phyloP scores from a whole-genome alignment of 768 basidiomycete genomes.

The Lactarius pseudohatsudake region DNA sequence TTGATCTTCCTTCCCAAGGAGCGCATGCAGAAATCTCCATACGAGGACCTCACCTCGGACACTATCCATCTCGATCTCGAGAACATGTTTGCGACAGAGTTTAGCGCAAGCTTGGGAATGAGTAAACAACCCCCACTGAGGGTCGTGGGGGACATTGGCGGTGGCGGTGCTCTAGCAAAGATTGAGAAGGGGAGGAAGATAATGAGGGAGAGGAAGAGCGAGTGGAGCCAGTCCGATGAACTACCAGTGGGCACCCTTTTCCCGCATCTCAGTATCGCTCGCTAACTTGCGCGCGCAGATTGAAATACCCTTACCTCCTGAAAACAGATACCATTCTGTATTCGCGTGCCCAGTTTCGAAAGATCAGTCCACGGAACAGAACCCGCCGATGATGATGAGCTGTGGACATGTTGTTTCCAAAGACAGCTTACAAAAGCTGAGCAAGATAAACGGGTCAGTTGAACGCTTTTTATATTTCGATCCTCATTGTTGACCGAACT shows the following conservation, averaged over 20 bases:
- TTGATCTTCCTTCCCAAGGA: conserved; percentile 68
- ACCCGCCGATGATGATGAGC: conserved; percentile 97
- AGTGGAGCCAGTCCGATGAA: conserved; percentile 89
- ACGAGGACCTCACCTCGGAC: conserved; percentile 70
- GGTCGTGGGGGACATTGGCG: conserved; percentile 91
- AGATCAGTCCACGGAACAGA: conserved; percentile 89
- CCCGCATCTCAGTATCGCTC: conserved; percentile 21
- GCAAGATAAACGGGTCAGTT: conserved; percentile 81
- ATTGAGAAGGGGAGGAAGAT: conserved; percentile 95
- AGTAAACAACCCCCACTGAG: conserved; percentile 84
- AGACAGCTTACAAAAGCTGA: conserved; percentile 86
- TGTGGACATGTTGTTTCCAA: conserved; percentile 96
- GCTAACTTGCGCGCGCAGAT: conserved; percentile 53
- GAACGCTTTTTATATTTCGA: conserved; percentile 35
- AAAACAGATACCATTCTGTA: conserved; percentile 93
- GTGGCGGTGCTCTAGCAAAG: conserved; percentile 83
- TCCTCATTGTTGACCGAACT: conserved; percentile 86
- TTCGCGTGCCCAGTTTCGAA: conserved; percentile 98
- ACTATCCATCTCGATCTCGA: conserved; percentile 76
- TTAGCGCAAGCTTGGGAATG: conserved; percentile 84
- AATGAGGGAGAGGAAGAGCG: conserved; percentile 89
- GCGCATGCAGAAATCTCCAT: conserved; percentile 67
- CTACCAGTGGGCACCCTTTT: conserved; percentile 61
- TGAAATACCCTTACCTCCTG: conserved; percentile 84
- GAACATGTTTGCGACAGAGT: conserved; percentile 84